These are phyloP conservation scores for Phytophthora sansomeana DNA, from an alignment of 352 stramenopile genomes.

Conservation along the genomic window DNA sequence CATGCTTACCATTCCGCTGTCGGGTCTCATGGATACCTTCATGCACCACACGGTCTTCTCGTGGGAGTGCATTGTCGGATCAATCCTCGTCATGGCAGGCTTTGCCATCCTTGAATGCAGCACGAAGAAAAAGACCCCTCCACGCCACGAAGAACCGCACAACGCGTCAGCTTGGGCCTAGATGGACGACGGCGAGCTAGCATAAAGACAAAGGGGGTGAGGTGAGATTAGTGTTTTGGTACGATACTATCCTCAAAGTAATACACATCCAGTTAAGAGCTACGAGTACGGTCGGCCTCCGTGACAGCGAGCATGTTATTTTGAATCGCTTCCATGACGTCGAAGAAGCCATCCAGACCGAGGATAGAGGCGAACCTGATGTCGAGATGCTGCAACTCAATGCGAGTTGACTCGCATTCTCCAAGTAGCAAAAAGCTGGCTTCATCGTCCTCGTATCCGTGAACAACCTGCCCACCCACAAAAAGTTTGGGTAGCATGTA, in stretches of 20 bases:
- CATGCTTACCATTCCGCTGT: constrained; percentile 68
- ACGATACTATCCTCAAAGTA: constrained; percentile 16
- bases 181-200: background rate
- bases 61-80: constrained; percentile 55
- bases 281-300: background rate
- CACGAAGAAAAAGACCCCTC: constrained; percentile 17
- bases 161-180: constrained; percentile 30
- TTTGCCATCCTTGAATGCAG: constrained; percentile 58
- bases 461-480: constrained; percentile 23
- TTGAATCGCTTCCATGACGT: constrained; percentile 42
- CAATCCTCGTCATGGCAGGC: constrained; percentile 56
- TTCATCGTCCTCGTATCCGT: background rate
- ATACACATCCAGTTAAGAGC: constrained; percentile 24
- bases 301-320: constrained; percentile 34
- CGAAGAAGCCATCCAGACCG: constrained; percentile 43
- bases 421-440: constrained; percentile 24
- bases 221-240: constrained; percentile 16
- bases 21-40: constrained; percentile 52
- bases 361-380: constrained; percentile 37
- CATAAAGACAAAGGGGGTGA: constrained; percentile 4
- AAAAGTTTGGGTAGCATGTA: constrained; percentile 34
- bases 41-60: constrained; percentile 59
- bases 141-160: constrained; percentile 3
- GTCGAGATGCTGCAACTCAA: constrained; percentile 43
- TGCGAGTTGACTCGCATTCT: constrained; percentile 29